phyloP scores from a whole-genome alignment of 2,329 filamentous ascomycete species.

The Ascochyta fabae region DNA sequence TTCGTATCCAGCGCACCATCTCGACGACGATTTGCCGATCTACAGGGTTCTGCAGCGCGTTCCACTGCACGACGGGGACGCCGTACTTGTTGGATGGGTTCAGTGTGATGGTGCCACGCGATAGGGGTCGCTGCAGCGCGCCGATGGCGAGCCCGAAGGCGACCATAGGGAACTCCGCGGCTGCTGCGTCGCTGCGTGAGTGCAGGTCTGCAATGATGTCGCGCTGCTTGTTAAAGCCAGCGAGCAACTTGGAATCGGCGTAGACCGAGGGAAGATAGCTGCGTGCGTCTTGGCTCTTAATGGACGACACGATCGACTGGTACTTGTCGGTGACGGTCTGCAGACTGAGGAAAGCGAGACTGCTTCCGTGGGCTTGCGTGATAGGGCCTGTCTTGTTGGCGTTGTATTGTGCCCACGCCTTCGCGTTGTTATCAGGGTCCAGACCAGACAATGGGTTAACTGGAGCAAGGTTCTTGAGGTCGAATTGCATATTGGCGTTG shows the following conservation, averaged over 20 bases:
- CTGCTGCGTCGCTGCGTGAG: constrained; percentile 32
- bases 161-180: constrained; percentile 41
- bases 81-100: constrained; percentile 43
- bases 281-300: constrained; percentile 26
- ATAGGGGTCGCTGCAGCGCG: constrained; percentile 32
- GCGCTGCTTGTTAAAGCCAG: constrained; percentile 33
- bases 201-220: constrained; percentile 33
- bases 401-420: constrained; percentile 37
- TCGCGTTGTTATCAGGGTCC: constrained; percentile 35
- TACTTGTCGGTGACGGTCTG: constrained; percentile 26
- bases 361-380: constrained; percentile 34
- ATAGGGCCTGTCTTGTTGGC: constrained; percentile 35
- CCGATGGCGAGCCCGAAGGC: constrained; percentile 33
- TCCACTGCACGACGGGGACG: constrained; percentile 43
- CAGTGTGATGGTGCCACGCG: constrained; percentile 48
- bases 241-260: constrained; percentile 22
- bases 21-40: constrained; percentile 46
- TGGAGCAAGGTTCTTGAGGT: constrained; percentile 29
- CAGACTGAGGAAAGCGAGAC: constrained; percentile 29
- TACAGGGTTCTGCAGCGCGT: constrained; percentile 45
- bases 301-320: constrained; percentile 23
- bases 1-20: constrained; percentile 45
- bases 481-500: constrained; percentile 27
- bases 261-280: constrained; percentile 28
- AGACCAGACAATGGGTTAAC: constrained; percentile 28